Percentiles rank a stretch among this genome's conserved stretches.
Conservation (phyloP, 768 basidiomycete genomes). For the Lactarius pseudohatsudake region DNA sequence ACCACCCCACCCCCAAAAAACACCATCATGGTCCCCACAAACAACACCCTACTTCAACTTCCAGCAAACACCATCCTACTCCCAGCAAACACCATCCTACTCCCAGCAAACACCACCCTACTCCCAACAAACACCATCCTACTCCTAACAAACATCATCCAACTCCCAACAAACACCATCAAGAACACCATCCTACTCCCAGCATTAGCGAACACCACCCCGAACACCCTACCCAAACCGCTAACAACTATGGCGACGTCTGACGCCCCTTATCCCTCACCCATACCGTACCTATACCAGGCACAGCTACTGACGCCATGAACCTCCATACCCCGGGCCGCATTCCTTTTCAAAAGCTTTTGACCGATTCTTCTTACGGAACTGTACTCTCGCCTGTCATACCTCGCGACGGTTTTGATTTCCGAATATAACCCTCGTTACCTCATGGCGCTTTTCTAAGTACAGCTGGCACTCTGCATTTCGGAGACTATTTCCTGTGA, state of each 20-base stretch:
- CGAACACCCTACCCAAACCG: background rate
- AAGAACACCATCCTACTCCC: too few species aligned
- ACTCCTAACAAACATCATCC: background rate
- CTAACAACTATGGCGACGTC: background rate
- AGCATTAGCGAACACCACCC: background rate
- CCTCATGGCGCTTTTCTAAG: background rate
- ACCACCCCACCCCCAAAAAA: too few species aligned
- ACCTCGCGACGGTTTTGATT: background rate
- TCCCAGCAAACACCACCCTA: too few species aligned
- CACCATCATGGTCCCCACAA: too few species aligned
- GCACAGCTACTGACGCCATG: background rate
- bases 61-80: too few species aligned
- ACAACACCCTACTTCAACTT: too few species aligned
- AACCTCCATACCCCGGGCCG: background rate
- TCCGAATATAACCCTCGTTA: background rate
- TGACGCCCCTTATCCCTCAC: background rate
- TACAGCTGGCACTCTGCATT: background rate
- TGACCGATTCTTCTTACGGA: background rate
- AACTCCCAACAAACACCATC: too few species aligned
- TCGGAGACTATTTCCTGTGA: background rate
- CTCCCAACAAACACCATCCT: too few species aligned
- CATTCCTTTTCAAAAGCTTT: background rate
- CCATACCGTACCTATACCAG: too few species aligned
- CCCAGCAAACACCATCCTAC: too few species aligned
- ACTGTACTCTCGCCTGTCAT: background rate